Percentiles rank a stretch among this genome's conserved stretches.
phyloP scores from a whole-genome alignment of 2,329 filamentous ascomycete genomes.

The Aspergillus niger region DNA sequence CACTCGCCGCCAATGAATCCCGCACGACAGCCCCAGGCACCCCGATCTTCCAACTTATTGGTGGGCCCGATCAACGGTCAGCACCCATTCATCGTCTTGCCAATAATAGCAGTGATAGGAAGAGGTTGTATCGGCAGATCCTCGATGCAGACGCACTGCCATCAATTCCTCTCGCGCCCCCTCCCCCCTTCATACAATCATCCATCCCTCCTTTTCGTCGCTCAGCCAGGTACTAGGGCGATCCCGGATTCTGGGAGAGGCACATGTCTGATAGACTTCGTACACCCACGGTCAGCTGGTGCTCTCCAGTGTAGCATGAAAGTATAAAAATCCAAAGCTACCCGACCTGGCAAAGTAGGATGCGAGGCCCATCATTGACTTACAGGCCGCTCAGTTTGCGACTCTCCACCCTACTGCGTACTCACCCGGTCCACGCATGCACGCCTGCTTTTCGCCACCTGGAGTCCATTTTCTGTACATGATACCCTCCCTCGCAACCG shows the following conservation, averaged over 20 bases:
- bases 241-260: not conserved
- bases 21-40: conserved; percentile 1
- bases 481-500: not conserved
- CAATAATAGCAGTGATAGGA: no score
- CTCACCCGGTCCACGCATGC: not conserved
- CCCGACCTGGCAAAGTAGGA: not conserved
- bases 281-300: not conserved
- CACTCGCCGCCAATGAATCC: conserved; percentile 2
- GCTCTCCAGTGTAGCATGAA: not conserved
- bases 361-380: not conserved
- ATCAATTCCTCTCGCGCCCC: not conserved
- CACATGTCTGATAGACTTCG: not conserved
- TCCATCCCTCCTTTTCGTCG: no score
- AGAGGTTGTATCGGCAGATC: not conserved
- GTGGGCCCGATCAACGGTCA: conserved; percentile 7
- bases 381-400: no score
- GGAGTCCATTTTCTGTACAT: not conserved
- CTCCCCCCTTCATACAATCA: no score
- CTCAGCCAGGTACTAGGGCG: not conserved
- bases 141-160: not conserved
- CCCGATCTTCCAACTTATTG: not conserved
- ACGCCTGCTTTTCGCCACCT: not conserved
- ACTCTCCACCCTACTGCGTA: not conserved
- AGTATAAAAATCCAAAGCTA: not conserved
- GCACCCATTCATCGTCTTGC: not conserved